A percentile compares a stretch with the other conserved stretches of the same genome.
phyloP scores from a whole-genome alignment of 148 eudicot species.

The Camellia japonica region DNA sequence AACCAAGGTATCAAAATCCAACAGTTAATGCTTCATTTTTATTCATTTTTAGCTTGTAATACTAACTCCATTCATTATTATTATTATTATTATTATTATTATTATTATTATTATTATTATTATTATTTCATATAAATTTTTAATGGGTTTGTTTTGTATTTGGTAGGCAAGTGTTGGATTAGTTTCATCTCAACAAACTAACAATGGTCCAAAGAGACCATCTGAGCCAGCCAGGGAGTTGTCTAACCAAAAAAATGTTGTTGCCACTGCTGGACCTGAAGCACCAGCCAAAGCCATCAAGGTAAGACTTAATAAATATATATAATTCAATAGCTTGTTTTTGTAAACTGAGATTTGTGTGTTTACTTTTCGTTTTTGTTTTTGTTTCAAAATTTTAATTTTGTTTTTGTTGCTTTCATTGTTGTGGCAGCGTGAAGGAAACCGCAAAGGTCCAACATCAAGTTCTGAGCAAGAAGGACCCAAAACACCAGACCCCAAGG shows the following conservation, averaged over 20 bases:
- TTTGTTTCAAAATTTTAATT: not conserved
- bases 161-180: conserved; percentile 46
- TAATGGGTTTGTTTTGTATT: conserved; percentile 20
- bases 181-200: conserved; percentile 39
- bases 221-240: conserved; percentile 56
- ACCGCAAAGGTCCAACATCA: conserved; percentile 73
- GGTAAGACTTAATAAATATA: conserved; percentile 28
- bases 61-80: no score
- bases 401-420: conserved; percentile 5
- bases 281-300: conserved; percentile 62
- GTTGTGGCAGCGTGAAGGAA: conserved; percentile 79
- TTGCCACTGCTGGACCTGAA: conserved; percentile 21
- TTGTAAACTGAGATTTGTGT: conserved; percentile 20
- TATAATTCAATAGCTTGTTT: not conserved
- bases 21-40: not conserved
- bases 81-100: no score
- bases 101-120: not conserved
- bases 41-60: no score
- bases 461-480: conserved; percentile 75
- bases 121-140: not conserved
- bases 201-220: conserved; percentile 43
- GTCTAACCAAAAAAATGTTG: conserved; percentile 43
- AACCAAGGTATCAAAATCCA: conserved; percentile 43
- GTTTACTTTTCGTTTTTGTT: not conserved
- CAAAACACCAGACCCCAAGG: conserved; percentile 93